Evolutionary conservation across 441 rosid genomes (phyloP).

Genomic region (Adansonia gregorii): DNA sequence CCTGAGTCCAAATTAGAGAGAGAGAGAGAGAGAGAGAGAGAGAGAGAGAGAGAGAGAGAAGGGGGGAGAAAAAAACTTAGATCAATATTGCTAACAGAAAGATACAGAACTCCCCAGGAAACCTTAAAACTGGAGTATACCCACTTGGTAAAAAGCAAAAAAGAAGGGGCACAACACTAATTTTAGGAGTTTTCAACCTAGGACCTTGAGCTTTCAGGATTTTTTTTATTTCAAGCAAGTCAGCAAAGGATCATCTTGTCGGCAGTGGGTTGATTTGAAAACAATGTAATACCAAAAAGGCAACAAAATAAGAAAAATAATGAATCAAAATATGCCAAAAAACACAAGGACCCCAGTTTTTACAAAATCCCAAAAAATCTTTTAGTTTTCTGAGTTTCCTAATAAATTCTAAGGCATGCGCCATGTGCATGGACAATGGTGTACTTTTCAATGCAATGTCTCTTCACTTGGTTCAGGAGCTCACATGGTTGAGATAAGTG

Average conservation of each 20-base stretch:
- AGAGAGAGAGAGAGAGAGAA: too few relatives aligned
- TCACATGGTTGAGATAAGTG: conserved; percentile 32
- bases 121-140: conserved; percentile 16
- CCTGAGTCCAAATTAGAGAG: background rate
- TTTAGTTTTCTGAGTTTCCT: background rate
- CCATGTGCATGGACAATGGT: background rate
- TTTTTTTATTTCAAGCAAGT: conserved; percentile 5
- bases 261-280: conserved; percentile 24
- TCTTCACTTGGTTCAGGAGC: conserved; percentile 27
- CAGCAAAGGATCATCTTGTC: conserved; percentile 14
- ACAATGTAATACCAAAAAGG: background rate
- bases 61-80: background rate
- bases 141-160: background rate
- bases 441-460: conserved; percentile 15
- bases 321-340: background rate
- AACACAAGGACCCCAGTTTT: conserved; percentile 8
- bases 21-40: too few relatives aligned
- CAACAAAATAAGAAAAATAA: background rate
- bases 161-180: background rate
- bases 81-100: background rate
- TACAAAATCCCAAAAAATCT: background rate
- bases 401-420: background rate
- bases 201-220: background rate
- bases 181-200: background rate
- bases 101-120: background rate